These are phyloP conservation scores for Oropetium thomaeum DNA, from an alignment of 176 grass and related monocot species.

Conservation along the genomic window DNA sequence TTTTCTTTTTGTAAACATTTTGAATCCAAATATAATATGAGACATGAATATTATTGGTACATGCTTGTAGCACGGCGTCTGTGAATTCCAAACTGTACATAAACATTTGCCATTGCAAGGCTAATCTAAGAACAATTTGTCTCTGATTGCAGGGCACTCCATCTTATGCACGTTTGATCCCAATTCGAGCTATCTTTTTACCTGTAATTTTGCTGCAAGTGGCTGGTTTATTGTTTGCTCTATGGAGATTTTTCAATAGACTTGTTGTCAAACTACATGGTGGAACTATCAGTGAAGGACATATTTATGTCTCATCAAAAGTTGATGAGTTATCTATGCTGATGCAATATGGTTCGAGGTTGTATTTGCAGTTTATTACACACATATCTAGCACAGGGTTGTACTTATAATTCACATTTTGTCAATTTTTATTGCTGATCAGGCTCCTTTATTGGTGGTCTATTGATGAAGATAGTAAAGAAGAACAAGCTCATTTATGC, in stretches of 20 bases:
- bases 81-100: background rate
- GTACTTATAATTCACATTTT: constrained; percentile 30
- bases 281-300: constrained; percentile 41
- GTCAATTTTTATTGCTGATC: constrained; percentile 9
- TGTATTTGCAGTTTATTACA: constrained; percentile 11
- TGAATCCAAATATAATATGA: background rate
- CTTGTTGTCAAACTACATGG: constrained; percentile 47
- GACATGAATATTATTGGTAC: background rate
- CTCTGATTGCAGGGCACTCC: constrained; percentile 59
- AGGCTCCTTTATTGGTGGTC: constrained; percentile 66
- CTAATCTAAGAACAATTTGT: constrained; percentile 17
- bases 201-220: constrained; percentile 74
- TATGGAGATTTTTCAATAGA: constrained; percentile 58
- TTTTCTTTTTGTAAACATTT: background rate
- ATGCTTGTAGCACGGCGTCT: constrained; percentile 8
- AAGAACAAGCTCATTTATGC: constrained; percentile 55
- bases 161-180: constrained; percentile 52
- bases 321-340: constrained; percentile 49
- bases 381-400: background rate
- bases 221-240: constrained; percentile 34
- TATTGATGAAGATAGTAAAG: constrained; percentile 71
- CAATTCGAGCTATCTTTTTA: constrained; percentile 58
- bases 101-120: background rate
- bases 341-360: constrained; percentile 79
- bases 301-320: constrained; percentile 52